A percentile compares a stretch with the other conserved stretches of the same genome.
Conservation (phyloP, 805 yeast species). For the Scheffersomyces amazonensis region DNA sequence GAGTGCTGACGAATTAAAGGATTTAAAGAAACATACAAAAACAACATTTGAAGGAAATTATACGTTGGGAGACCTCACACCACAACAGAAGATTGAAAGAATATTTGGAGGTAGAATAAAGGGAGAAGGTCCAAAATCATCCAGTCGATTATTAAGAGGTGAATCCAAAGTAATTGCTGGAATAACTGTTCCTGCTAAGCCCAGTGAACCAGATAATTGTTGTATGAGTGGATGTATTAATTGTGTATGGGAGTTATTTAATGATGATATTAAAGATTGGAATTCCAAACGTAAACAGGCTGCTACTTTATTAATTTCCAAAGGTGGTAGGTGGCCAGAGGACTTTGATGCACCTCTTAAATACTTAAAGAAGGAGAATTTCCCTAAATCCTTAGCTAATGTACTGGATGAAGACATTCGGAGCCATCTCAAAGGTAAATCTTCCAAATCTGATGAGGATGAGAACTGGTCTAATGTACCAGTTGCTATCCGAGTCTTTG, state of each 20-base stretch:
- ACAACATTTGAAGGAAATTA: slow-evolving; percentile 33
- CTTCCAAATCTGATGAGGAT: slow-evolving; percentile 13
- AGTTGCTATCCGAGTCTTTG: slow-evolving; percentile 73
- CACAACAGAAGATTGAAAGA: slow-evolving; percentile 46
- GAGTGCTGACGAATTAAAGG: slow-evolving; percentile 14
- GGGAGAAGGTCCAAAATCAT: slow-evolving; percentile 46
- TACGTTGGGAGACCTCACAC: slow-evolving; percentile 23
- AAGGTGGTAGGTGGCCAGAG: slow-evolving; percentile 44
- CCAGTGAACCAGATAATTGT: slow-evolving; percentile 90
- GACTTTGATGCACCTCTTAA: slow-evolving; percentile 40
- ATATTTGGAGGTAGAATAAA: slow-evolving; percentile 58
- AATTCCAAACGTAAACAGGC: slow-evolving; percentile 58
- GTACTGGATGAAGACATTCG: slow-evolving; percentile 12
- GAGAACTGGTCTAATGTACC: slow-evolving; percentile 58
- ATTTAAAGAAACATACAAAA: slow-evolving; percentile 16
- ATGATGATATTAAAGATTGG: slow-evolving; percentile 89
- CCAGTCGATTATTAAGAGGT: slow-evolving; percentile 34
- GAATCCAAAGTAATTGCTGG: slow-evolving; percentile 49
- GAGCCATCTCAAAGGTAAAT: slow-evolving; percentile 1
- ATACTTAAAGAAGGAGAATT: slow-evolving; percentile 29
- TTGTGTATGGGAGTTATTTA: slow-evolving; percentile 94
- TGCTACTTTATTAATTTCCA: slow-evolving; percentile 32
- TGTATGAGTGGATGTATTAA: slow-evolving; percentile 97
- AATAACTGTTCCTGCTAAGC: slow-evolving; percentile 74
- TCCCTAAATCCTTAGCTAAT: slow-evolving; percentile 32